Evolutionary conservation across 1,284 basidiomycete species (phyloP), one percentile per base, ranked within the genome.

Genomic region (Apiotrichum sp.): DNA sequence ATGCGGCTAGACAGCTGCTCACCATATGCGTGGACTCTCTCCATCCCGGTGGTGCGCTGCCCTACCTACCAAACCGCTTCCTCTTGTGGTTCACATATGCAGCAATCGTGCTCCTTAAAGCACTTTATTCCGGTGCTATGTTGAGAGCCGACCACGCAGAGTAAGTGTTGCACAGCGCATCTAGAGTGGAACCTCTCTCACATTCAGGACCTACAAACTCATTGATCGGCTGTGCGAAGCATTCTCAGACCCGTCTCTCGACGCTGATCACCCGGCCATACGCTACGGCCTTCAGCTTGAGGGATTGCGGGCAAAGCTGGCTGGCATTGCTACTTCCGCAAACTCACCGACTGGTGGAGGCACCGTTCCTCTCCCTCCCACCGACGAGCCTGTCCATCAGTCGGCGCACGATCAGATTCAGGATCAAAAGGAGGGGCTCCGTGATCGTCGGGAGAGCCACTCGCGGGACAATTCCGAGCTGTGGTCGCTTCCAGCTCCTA

Each of bases 121-220:
- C 70, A 3, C 56, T 76, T 11, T 77, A 77, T 52, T 75, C 73
- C n/a, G 74, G 74, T n/a, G 75, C 75, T 0, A 74, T 77, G 70
- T 55, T 72, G 6, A 64, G 71, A 10, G 69, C 65, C 4, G 74
- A 76, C 53, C 71, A 72, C 48, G 61, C 69, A 0, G 59, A 56
- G 65, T 52, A 46, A 38, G 47, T 49, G 69, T 6, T 7, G 16
- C 13, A 44, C 29, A 29, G 22, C 36, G 6, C 31, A n/a, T 8
- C 36, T 13, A 38, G 22, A 22, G 22, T 22, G 22, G 22, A 22
- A 22, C 22, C 22, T 22, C 22, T 22, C 22, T 22, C 22, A 22
- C 22, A 22, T 13, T 38, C 40, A 41, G 40, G 14, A 41, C 40
- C 9, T 57, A 73, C 22, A 62, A 65, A 10, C 62, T 74, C 10